phyloP scores from a whole-genome alignment of 371 early-diverging fungal species.

The Mortierella sp. region DNA sequence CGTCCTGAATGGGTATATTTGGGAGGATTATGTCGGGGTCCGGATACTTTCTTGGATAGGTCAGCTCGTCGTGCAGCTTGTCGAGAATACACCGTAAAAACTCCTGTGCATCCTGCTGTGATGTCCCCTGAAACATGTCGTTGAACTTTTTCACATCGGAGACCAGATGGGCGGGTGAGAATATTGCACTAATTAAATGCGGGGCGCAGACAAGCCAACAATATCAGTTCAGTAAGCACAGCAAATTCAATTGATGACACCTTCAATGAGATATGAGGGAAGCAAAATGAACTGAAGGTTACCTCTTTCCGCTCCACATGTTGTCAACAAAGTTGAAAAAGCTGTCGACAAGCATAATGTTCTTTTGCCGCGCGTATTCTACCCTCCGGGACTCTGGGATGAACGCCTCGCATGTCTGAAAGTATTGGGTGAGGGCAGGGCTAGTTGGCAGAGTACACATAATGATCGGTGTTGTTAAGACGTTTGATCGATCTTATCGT shows the following conservation, averaged over 20 bases:
- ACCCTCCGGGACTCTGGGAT: conserved; percentile 52
- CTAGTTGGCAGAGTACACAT: conserved; percentile 11
- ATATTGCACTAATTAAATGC: conserved; percentile 41
- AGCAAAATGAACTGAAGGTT: background rate
- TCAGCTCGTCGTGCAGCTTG: conserved; percentile 61
- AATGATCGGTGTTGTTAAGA: background rate
- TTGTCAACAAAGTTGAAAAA: conserved; percentile 54
- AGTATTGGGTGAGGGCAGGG: conserved; percentile 53
- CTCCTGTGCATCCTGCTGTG: conserved; percentile 67
- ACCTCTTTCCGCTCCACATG: conserved; percentile 62
- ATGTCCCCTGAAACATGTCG: conserved; percentile 60
- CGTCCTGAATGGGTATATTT: conserved; percentile 21
- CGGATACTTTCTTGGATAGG: conserved; percentile 44
- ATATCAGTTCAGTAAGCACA: background rate
- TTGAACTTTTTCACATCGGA: conserved; percentile 57
- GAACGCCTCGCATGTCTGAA: conserved; percentile 58
- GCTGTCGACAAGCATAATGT: conserved; percentile 51
- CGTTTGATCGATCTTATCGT: background rate
- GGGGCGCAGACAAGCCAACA: background rate
- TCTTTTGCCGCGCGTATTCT: conserved; percentile 47
- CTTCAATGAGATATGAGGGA: background rate
- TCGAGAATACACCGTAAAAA: conserved; percentile 63
- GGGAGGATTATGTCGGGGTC: background rate
- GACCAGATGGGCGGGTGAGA: conserved; percentile 50
- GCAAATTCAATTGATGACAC: no score